phyloP scores from a whole-genome alignment of 768 basidiomycete genomes.

The Mycena albidolilacea region DNA sequence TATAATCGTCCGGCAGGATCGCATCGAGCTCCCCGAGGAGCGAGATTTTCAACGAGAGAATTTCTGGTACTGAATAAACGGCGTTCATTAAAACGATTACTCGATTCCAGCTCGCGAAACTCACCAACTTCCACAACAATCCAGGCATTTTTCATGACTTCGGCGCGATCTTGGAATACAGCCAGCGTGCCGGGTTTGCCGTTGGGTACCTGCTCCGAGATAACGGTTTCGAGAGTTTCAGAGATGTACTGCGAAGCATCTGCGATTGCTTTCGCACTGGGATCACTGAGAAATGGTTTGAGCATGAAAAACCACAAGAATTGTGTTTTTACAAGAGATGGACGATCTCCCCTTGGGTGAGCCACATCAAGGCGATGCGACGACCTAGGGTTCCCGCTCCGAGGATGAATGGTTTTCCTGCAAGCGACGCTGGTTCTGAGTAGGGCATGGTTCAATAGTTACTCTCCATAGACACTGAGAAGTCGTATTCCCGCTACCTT shows the following conservation, averaged over 20 bases:
- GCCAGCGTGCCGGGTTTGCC: slow-evolving; percentile 27
- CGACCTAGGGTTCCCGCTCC: slow-evolving; percentile 38
- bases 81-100: too few relatives aligned
- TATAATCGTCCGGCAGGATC: slow-evolving; percentile 30
- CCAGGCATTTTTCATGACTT: slow-evolving; percentile 35
- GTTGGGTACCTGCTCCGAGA: slow-evolving; percentile 18
- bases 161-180: slow-evolving; percentile 30
- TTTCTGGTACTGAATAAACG: slow-evolving; percentile 26
- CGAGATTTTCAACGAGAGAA: slow-evolving; percentile 29
- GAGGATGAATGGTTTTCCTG: slow-evolving; percentile 29
- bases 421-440: slow-evolving; percentile 23
- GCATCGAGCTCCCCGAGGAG: slow-evolving; percentile 37
- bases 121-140: slow-evolving; percentile 39
- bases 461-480: too few relatives aligned
- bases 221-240: slow-evolving; percentile 31
- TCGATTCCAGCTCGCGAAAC: background rate
- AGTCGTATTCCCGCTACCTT: too few relatives aligned
- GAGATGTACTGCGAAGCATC: slow-evolving; percentile 24
- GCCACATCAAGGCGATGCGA: slow-evolving; percentile 40
- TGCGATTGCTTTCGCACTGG: slow-evolving; percentile 29
- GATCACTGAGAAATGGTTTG: slow-evolving; percentile 17
- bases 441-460: slow-evolving; percentile 25
- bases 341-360: slow-evolving; percentile 38
- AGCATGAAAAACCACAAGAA: background rate
- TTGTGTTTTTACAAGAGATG: slow-evolving; percentile 26